These are phyloP conservation scores for Hericium alpestre DNA, from an alignment of 768 basidiomycete species.

Conservation along the genomic window DNA sequence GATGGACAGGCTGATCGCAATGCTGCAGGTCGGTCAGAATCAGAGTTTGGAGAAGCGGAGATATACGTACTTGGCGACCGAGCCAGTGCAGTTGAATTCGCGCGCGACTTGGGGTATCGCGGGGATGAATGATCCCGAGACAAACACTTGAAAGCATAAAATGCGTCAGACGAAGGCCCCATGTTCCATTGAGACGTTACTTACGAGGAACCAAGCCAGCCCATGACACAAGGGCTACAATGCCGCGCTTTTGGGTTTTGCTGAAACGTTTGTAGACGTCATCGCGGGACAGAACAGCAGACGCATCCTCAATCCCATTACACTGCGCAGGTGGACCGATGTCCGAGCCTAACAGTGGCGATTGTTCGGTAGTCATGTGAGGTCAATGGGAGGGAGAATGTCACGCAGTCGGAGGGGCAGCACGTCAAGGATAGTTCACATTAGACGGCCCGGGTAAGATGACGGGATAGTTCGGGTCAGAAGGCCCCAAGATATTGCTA, in stretches of 20 bases:
- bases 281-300: background rate
- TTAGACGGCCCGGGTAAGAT: too few relatives aligned
- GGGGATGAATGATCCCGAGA: slow-evolving; percentile 60
- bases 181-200: background rate
- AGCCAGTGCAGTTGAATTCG: slow-evolving; percentile 47
- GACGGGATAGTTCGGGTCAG: too few relatives aligned
- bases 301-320: background rate
- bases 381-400: too few relatives aligned
- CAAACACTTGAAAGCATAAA: slow-evolving; percentile 39
- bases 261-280: background rate
- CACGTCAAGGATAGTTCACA: too few relatives aligned
- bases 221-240: background rate
- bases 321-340: background rate
- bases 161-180: too few relatives aligned
- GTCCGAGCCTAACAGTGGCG: background rate
- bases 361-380: background rate
- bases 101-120: slow-evolving; percentile 63
- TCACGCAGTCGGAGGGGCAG: too few relatives aligned
- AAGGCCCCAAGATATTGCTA: too few relatives aligned
- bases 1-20: slow-evolving; percentile 7
- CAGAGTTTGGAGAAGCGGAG: background rate
- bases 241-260: background rate
- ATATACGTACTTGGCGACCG: slow-evolving; percentile 41
- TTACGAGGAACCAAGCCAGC: slow-evolving; percentile 1
- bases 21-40: background rate